Evolutionary conservation across 176 grass and related monocot species (phyloP).

Genomic region (Bolboschoenus planiculmis): DNA sequence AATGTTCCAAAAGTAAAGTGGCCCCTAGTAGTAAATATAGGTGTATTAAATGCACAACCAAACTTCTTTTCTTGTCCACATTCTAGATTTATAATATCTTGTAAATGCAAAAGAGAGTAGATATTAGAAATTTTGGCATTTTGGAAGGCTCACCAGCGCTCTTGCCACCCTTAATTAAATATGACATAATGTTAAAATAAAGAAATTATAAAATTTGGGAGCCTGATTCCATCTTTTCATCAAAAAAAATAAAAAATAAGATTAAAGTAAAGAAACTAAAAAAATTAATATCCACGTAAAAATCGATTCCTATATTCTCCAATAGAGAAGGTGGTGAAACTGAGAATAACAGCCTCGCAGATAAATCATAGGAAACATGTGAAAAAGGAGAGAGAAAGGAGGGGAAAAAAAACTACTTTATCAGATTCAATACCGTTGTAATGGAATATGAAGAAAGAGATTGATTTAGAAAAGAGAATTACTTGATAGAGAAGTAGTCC

Average conservation of each 20-base stretch:
- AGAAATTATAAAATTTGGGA: too few relatives aligned
- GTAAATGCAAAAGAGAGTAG: background rate
- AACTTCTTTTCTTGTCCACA: background rate
- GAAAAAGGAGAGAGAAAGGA: background rate
- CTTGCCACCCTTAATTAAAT: background rate
- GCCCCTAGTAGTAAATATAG: background rate
- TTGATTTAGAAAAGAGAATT: constrained; percentile 13
- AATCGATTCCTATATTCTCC: background rate
- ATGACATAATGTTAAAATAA: background rate
- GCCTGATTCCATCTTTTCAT: too few relatives aligned
- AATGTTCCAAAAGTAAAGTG: constrained; percentile 14
- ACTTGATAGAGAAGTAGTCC: constrained; percentile 89
- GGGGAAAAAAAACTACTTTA: background rate
- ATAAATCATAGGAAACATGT: constrained; percentile 2
- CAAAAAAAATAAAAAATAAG: background rate
- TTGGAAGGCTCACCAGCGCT: background rate
- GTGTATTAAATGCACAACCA: background rate
- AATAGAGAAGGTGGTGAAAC: too few relatives aligned
- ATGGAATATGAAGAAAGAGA: background rate
- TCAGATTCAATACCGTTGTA: background rate
- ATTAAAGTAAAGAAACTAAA: background rate
- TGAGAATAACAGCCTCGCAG: background rate
- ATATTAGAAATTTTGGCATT: background rate
- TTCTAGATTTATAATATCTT: background rate
- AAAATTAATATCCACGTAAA: background rate